phyloP scores from a whole-genome alignment of 805 yeast species.

The Aciculoconidium aculeatum region DNA sequence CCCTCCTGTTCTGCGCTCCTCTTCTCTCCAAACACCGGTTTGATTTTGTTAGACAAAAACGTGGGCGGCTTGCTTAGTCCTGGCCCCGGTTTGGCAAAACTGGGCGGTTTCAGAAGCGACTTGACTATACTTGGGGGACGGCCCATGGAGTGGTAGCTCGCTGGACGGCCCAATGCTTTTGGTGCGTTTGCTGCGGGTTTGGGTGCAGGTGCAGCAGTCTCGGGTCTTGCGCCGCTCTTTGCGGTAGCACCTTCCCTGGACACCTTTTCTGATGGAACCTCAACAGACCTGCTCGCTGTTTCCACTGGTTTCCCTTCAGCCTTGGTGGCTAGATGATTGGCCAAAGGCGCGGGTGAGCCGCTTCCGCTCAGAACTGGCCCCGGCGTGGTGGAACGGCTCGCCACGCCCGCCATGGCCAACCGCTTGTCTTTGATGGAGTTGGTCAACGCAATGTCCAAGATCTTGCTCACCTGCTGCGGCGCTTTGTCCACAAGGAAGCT shows the following conservation, averaged over 20 bases:
- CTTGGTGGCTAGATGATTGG: too few relatives aligned
- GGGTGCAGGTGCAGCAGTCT: too few relatives aligned
- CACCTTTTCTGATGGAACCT: too few relatives aligned
- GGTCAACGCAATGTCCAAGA: slow-evolving; percentile 73
- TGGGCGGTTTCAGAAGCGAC: slow-evolving; percentile 18
- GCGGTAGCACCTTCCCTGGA: too few relatives aligned
- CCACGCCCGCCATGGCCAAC: slow-evolving; percentile 14
- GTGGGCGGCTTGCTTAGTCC: slow-evolving; percentile 32
- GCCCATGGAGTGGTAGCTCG: slow-evolving; percentile 17
- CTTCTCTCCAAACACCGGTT: slow-evolving; percentile 3
- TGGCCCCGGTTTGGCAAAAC: slow-evolving; percentile 26
- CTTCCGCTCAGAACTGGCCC: too few relatives aligned
- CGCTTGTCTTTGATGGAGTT: slow-evolving; percentile 57
- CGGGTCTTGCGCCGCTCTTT: too few relatives aligned
- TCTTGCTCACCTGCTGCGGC: slow-evolving; percentile 74
- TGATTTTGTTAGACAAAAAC: slow-evolving; percentile 27
- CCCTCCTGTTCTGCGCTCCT: slow-evolving; percentile 6
- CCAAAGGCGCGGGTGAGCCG: too few relatives aligned
- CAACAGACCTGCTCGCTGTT: too few relatives aligned
- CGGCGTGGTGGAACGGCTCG: slow-evolving; percentile 24
- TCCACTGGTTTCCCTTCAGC: too few relatives aligned
- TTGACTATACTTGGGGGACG: slow-evolving; percentile 20
- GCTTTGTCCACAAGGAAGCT: slow-evolving; percentile 74
- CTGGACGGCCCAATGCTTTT: slow-evolving; percentile 3
- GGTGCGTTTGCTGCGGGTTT: slow-evolving; percentile 1